phyloP scores from a whole-genome alignment of 257 asterid genomes.

The Voacanga thouarsii region DNA sequence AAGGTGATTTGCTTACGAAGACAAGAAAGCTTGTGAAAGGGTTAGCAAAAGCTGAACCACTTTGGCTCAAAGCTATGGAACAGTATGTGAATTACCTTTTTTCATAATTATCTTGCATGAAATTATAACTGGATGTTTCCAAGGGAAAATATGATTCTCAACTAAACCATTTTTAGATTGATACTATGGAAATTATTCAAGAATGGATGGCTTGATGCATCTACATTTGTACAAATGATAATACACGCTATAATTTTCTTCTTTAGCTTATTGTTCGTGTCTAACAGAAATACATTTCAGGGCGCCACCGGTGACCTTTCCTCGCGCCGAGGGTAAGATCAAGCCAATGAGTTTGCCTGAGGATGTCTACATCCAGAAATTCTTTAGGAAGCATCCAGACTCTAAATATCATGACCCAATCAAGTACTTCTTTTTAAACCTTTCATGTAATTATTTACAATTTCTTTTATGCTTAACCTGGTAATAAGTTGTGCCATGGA shows the following conservation, averaged over 20 bases:
- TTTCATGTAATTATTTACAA: not conserved
- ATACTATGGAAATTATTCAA: not conserved
- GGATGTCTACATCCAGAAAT: constrained; percentile 68
- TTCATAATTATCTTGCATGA: not conserved
- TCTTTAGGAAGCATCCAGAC: constrained; percentile 65
- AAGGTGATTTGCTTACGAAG: constrained; percentile 69
- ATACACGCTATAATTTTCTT: not conserved
- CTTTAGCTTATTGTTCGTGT: not conserved
- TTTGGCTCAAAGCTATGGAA: constrained; percentile 98
- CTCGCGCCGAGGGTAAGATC: constrained; percentile 64
- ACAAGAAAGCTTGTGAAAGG: constrained; percentile 88
- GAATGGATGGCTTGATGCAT: not conserved
- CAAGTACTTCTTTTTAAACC: constrained; percentile 43
- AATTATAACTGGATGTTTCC: not conserved
- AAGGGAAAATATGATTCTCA: not conserved
- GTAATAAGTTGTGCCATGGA: not conserved
- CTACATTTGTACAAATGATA: not conserved
- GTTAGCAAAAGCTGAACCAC: constrained; percentile 76
- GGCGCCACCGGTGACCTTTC: constrained; percentile 87
- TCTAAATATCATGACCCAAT: constrained; percentile 67
- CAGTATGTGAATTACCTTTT: constrained; percentile 34
- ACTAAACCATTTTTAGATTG: not conserved
- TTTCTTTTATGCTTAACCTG: not conserved
- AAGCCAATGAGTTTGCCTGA: constrained; percentile 68
- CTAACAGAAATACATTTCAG: constrained; percentile 29